Percentiles rank a stretch among this genome's conserved stretches.
These are phyloP conservation scores for Lactifluus echinatus DNA, from an alignment of 768 basidiomycete genomes.

Conservation along the genomic window DNA sequence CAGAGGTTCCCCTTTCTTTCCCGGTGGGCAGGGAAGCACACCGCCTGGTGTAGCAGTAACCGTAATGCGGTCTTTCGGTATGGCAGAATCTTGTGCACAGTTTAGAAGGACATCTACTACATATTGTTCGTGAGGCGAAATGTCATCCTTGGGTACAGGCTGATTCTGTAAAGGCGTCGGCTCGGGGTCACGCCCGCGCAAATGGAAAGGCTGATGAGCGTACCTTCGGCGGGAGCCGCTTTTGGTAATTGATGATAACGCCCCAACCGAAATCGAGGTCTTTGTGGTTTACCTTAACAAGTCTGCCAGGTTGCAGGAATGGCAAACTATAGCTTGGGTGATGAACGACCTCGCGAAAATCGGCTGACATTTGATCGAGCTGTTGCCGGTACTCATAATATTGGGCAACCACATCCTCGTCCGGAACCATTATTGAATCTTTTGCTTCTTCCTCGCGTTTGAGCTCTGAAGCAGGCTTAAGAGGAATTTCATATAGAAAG, in stretches of 20 bases:
- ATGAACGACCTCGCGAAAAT: slow-evolving; percentile 87
- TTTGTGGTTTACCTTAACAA: slow-evolving; percentile 86
- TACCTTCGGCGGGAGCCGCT: slow-evolving; percentile 77
- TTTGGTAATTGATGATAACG: slow-evolving; percentile 85
- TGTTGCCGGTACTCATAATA: slow-evolving; percentile 94
- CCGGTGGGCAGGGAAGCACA: slow-evolving; percentile 63
- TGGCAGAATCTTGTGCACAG: slow-evolving; percentile 52
- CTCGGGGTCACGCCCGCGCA: background rate
- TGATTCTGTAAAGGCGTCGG: slow-evolving; percentile 38
- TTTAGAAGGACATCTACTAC: slow-evolving; percentile 88
- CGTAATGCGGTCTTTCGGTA: slow-evolving; percentile 51
- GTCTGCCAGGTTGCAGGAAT: slow-evolving; percentile 84
- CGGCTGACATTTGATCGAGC: slow-evolving; percentile 78
- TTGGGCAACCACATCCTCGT: slow-evolving; percentile 75
- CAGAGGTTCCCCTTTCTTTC: slow-evolving; percentile 70
- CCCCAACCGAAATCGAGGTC: slow-evolving; percentile 96
- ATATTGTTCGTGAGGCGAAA: slow-evolving; percentile 83
- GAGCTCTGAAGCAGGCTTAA: slow-evolving; percentile 45
- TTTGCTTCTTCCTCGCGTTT: slow-evolving; percentile 59
- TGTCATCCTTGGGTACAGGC: slow-evolving; percentile 60
- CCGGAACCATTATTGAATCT: slow-evolving; percentile 60
- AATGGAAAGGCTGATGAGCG: slow-evolving; percentile 8
- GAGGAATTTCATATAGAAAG: background rate
- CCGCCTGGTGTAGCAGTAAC: slow-evolving; percentile 54
- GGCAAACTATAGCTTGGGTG: slow-evolving; percentile 94